Conservation (phyloP, 1,284 basidiomycete genomes). For the Boletus smithii region DNA sequence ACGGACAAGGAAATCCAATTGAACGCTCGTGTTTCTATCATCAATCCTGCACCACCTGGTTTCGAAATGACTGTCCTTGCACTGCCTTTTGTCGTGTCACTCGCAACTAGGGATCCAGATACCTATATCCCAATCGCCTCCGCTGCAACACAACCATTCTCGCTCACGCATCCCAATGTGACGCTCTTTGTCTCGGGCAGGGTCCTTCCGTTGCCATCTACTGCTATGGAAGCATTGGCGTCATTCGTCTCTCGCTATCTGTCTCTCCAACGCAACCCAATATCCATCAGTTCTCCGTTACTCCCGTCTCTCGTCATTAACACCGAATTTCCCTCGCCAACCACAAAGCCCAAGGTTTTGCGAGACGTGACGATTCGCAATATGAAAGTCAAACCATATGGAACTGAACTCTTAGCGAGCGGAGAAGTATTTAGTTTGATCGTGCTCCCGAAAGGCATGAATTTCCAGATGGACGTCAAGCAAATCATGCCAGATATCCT, state of each 20-base stretch:
- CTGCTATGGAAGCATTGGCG: slow-evolving; percentile 50
- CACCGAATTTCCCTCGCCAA: slow-evolving; percentile 60
- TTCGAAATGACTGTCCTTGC: slow-evolving; percentile 50
- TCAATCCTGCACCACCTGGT: slow-evolving; percentile 51
- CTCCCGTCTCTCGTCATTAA: slow-evolving; percentile 47
- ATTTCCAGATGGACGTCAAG: slow-evolving; percentile 57
- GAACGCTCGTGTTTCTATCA: slow-evolving; percentile 52
- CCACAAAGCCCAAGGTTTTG: slow-evolving; percentile 58
- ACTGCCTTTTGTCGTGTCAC: slow-evolving; percentile 59
- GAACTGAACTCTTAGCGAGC: slow-evolving; percentile 55
- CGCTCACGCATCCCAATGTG: slow-evolving; percentile 64
- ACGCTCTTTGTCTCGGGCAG: slow-evolving; percentile 54
- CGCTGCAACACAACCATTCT: slow-evolving; percentile 52
- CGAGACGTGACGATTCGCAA: slow-evolving; percentile 66
- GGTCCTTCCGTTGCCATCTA: slow-evolving; percentile 52
- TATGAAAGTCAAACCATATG: slow-evolving; percentile 64
- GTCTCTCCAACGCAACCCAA: slow-evolving; percentile 50
- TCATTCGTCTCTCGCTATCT: slow-evolving; percentile 61
- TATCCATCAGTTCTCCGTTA: slow-evolving; percentile 54
- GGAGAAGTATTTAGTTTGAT: slow-evolving; percentile 61
- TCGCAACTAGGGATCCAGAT: slow-evolving; percentile 30
- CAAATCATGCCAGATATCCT: slow-evolving; percentile 70
- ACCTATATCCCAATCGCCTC: slow-evolving; percentile 47
- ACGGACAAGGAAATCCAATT: slow-evolving; percentile 43
- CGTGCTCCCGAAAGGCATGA: slow-evolving; percentile 64